Evolutionary conservation across 2,329 filamentous ascomycete genomes (phyloP).

Genomic region (Monosporascus sp.): DNA sequence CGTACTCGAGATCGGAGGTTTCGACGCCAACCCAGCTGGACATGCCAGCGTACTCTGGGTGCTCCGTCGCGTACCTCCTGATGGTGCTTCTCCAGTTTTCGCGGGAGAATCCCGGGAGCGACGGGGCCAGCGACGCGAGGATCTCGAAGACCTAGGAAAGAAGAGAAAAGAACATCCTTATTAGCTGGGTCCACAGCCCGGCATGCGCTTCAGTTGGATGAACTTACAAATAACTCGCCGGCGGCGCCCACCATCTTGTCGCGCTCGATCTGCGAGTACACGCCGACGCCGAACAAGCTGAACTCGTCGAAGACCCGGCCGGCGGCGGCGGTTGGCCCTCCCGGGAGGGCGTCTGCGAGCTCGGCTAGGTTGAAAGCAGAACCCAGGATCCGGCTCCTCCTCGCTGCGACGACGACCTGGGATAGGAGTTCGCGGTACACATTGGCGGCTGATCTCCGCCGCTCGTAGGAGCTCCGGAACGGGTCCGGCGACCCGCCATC

Average conservation of each 20-base stretch:
- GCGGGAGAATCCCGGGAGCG: conserved; percentile 29
- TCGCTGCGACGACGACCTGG: conserved; percentile 3
- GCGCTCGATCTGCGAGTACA: conserved; percentile 9
- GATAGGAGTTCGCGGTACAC: conserved; percentile 5
- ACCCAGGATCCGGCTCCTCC: conserved; percentile 3
- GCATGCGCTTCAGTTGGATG: not conserved
- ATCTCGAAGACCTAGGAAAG: conserved; percentile 36
- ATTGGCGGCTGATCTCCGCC: not conserved
- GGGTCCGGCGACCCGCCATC: not conserved
- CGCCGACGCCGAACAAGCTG: not conserved
- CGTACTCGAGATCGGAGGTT: conserved; percentile 43
- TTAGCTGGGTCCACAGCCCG: not conserved
- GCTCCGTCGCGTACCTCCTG: conserved; percentile 31
- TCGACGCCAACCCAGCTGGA: conserved; percentile 34
- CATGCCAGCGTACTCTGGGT: conserved; percentile 37
- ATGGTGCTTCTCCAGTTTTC: conserved; percentile 46
- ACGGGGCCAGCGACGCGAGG: conserved; percentile 23
- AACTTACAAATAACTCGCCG: conserved; percentile 23
- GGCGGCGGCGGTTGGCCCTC: not conserved
- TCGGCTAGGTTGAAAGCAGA: not conserved
- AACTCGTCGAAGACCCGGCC: not conserved
- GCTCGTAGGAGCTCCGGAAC: not conserved
- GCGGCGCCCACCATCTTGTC: conserved; percentile 22
- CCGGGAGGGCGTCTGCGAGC: not conserved
- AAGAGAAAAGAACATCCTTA: not conserved